phyloP scores from a whole-genome alignment of 352 stramenopile species.

The Phytophthora litchii region DNA sequence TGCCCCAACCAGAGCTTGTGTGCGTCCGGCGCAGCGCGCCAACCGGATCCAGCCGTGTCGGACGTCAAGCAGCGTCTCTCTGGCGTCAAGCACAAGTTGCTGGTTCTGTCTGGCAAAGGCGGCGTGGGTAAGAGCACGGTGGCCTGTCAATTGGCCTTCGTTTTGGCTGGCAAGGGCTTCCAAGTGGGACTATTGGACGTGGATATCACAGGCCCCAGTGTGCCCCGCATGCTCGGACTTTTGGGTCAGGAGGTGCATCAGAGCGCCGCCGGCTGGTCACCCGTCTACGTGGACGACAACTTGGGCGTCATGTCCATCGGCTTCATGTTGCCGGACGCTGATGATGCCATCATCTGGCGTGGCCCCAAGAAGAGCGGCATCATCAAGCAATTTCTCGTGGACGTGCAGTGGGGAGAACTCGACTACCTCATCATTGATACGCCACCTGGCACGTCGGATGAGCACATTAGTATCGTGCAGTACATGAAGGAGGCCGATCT shows the following conservation, averaged over 20 bases:
- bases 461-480: conserved; percentile 99
- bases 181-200: conserved; percentile 98
- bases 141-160: conserved; percentile 98
- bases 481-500: conserved; percentile 97
- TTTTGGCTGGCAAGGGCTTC: conserved; percentile 93
- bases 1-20: conserved; percentile 98
- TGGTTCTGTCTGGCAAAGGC: conserved; percentile 99
- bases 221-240: conserved; percentile 97
- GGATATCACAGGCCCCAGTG: conserved; percentile 99
- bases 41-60: conserved; percentile 85
- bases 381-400: conserved; percentile 99
- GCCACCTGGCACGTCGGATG: conserved; percentile 98
- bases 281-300: conserved; percentile 99
- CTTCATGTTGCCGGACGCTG: conserved; percentile 97
- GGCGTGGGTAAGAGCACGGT: conserved; percentile 99
- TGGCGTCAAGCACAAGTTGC: conserved; percentile 95
- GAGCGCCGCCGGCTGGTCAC: conserved; percentile 98
- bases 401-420: conserved; percentile 99
- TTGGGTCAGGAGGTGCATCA: conserved; percentile 96
- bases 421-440: conserved; percentile 99
- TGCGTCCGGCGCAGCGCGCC: conserved; percentile 90
- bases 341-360: conserved; percentile 99
- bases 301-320: conserved; percentile 99
- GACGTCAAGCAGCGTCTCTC: conserved; percentile 89
- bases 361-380: conserved; percentile 99